These are phyloP conservation scores for Diplodia sapinea DNA, from an alignment of 2,329 filamentous ascomycete genomes.

Conservation along the genomic window DNA sequence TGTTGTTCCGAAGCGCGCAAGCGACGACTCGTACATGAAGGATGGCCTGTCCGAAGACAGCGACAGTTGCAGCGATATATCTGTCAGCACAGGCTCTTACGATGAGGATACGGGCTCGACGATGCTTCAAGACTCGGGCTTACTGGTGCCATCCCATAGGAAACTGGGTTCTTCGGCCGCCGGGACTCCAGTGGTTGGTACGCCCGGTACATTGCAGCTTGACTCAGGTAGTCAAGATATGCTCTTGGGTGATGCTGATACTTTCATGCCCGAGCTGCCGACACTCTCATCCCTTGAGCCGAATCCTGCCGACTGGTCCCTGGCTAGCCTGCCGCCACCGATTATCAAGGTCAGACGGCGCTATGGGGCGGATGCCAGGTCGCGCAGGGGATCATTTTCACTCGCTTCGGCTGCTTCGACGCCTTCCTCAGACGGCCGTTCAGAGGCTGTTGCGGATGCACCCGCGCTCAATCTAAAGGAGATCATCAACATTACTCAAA, in stretches of 20 bases:
- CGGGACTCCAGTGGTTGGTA: conserved; percentile 19
- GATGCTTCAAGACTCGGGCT: not conserved
- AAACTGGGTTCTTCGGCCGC: conserved; percentile 11
- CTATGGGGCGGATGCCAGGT: not conserved
- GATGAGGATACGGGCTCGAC: conserved; percentile 2
- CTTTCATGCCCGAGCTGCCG: conserved; percentile 7
- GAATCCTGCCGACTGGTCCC: conserved; percentile 46
- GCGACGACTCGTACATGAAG: conserved; percentile 6
- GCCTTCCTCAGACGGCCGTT: conserved; percentile 25
- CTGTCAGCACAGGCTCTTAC: conserved; percentile 11
- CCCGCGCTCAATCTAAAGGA: conserved; percentile 23
- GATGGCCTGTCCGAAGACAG: conserved; percentile 6
- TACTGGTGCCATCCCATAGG: not conserved
- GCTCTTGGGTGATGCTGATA: conserved; percentile 8
- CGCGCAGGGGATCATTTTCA: conserved; percentile 24
- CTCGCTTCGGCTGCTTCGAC: conserved; percentile 29
- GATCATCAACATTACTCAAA: conserved; percentile 31
- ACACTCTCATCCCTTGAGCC: conserved; percentile 41
- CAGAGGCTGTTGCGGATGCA: not conserved
- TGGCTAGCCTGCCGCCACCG: conserved; percentile 42
- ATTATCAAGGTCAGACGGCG: conserved; percentile 15
- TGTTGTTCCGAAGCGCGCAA: not conserved
- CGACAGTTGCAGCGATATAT: conserved; percentile 24
- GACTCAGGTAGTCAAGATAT: conserved; percentile 6
- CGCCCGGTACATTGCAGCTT: conserved; percentile 16